Evolutionary conservation across 345 rosid genomes (phyloP).

Genomic region (Salix purpurea): DNA sequence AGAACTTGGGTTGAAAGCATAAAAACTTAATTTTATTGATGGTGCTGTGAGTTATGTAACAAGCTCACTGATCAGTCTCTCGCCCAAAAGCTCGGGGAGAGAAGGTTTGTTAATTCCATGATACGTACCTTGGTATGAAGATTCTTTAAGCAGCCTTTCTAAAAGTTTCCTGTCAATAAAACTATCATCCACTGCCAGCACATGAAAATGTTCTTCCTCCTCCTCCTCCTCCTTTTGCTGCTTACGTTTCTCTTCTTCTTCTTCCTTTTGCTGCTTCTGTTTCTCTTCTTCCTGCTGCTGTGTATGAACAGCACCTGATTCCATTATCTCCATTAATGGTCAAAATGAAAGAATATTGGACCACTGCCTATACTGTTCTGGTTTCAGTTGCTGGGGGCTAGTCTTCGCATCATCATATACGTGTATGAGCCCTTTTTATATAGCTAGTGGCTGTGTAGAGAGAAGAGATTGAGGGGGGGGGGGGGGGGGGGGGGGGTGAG

Average conservation of each 20-base stretch:
- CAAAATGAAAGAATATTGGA: background rate
- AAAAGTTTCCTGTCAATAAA: constrained; percentile 48
- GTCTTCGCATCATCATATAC: background rate
- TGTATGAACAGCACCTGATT: constrained; percentile 11
- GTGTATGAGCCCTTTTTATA: background rate
- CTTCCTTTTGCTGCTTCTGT: background rate
- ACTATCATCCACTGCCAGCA: constrained; percentile 62
- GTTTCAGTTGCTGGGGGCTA: background rate
- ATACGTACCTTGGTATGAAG: constrained; percentile 45
- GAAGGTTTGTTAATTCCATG: background rate
- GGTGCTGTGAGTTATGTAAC: background rate
- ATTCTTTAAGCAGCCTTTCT: constrained; percentile 44
- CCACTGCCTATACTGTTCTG: background rate
- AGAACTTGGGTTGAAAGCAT: background rate
- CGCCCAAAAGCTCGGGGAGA: background rate
- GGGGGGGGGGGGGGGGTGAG: background rate
- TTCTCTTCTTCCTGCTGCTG: background rate
- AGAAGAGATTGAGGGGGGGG: constrained; percentile 3
- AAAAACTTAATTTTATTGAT: background rate
- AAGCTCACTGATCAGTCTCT: background rate
- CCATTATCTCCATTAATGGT: constrained; percentile 28
- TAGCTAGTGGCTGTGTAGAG: background rate
- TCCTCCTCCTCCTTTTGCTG: background rate
- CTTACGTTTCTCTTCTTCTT: constrained; percentile 5
- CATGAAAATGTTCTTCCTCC: constrained; percentile 36